A percentile compares a stretch with the other conserved stretches of the same genome.
Conservation (phyloP, 495 filamentous ascomycete species). For the Corynascus novoguineensis region DNA sequence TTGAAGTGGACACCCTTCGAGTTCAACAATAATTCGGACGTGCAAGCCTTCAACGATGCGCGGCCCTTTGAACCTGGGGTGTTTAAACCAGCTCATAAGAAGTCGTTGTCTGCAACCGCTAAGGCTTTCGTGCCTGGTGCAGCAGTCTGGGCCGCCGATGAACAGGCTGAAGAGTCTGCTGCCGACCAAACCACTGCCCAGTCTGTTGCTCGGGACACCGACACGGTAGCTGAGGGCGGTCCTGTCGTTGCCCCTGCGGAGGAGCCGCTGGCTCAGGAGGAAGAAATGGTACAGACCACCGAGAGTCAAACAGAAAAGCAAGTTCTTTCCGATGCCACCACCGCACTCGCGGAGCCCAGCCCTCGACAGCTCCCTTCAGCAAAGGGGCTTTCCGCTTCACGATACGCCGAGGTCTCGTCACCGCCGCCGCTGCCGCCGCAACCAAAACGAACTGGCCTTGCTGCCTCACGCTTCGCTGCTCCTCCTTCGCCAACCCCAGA, state of each 20-base stretch:
- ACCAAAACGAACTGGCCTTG: conserved; percentile 28
- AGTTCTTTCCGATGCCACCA: neutral
- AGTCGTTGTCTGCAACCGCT: conserved; percentile 62
- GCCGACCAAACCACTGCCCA: conserved; percentile 37
- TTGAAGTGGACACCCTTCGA: conserved; percentile 42
- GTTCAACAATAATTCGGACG: conserved; percentile 34
- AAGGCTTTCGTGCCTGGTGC: conserved; percentile 60
- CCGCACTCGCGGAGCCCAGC: neutral
- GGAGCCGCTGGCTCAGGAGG: neutral
- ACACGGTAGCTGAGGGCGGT: conserved; percentile 16
- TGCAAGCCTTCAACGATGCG: conserved; percentile 40
- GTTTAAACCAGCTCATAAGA: conserved; percentile 44
- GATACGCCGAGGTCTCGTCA: conserved; percentile 36
- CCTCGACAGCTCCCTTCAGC: conserved; percentile 12
- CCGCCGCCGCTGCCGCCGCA: conserved; percentile 33
- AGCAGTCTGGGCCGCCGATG: conserved; percentile 39
- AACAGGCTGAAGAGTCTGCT: conserved; percentile 35
- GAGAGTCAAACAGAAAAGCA: conserved; percentile 16
- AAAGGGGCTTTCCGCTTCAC: conserved; percentile 37
- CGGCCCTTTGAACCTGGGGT: conserved; percentile 35
- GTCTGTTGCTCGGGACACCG: conserved; percentile 20
- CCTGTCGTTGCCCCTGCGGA: neutral
- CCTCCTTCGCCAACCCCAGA: conserved; percentile 16
- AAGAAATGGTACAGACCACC: conserved; percentile 12
- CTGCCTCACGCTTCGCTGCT: conserved; percentile 32